Conservation (phyloP, 1,284 basidiomycete species). For the Thelephora terrestris region DNA sequence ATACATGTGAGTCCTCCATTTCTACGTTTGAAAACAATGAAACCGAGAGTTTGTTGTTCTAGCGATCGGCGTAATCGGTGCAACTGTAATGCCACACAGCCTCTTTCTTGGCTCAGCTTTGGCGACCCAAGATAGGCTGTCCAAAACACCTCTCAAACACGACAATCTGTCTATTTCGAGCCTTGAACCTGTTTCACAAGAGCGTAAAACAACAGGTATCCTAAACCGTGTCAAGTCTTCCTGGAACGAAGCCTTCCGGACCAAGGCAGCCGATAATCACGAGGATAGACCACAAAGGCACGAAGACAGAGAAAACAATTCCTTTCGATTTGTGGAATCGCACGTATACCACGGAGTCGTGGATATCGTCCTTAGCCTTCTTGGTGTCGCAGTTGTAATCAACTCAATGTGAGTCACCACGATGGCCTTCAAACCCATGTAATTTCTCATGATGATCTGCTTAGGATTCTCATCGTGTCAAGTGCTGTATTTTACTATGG, state of each 20-base stretch:
- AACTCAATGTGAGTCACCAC: constrained; percentile 56
- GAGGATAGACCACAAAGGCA: constrained; percentile 16
- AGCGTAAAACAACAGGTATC: too few relatives aligned
- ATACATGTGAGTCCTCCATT: constrained; percentile 48
- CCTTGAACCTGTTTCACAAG: constrained; percentile 8
- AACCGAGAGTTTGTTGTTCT: constrained; percentile 9
- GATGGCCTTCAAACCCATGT: constrained; percentile 15
- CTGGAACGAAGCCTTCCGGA: constrained; percentile 10
- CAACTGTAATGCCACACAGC: constrained; percentile 87
- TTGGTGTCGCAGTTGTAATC: constrained; percentile 81
- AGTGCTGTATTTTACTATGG: constrained; percentile 69
- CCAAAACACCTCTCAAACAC: constrained; percentile 11
- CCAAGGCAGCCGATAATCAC: constrained; percentile 11
- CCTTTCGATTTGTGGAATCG: constrained; percentile 56
- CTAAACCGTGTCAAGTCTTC: neutral
- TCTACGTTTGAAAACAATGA: neutral
- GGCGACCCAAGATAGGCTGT: constrained; percentile 68
- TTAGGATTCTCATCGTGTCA: constrained; percentile 60
- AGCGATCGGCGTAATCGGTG: constrained; percentile 79
- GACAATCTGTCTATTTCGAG: neutral
- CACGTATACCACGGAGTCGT: constrained; percentile 74
- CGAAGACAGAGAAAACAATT: constrained; percentile 46
- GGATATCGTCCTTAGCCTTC: constrained; percentile 54
- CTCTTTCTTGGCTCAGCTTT: constrained; percentile 84
- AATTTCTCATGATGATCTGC: constrained; percentile 2